Conservation (phyloP, 441 rosid species). For the Aleurites moluccanus region DNA sequence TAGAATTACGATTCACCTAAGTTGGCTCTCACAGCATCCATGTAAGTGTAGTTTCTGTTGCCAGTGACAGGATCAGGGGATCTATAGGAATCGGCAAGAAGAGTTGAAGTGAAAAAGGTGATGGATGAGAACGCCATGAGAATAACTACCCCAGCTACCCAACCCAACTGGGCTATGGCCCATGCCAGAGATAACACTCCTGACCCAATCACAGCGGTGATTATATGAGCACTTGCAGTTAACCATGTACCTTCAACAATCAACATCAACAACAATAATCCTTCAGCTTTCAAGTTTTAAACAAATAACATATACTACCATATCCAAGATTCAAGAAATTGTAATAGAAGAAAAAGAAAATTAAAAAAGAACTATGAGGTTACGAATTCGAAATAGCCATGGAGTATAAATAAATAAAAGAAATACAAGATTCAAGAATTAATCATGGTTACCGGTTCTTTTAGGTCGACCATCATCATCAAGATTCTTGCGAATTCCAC, state of each 20-base stretch:
- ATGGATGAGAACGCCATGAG: conserved; percentile 64
- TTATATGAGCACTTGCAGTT: conserved; percentile 82
- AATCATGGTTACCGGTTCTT: conserved; percentile 44
- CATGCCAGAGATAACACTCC: conserved; percentile 88
- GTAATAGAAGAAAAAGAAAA: background rate
- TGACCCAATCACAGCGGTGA: conserved; percentile 87
- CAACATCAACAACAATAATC: too few species aligned
- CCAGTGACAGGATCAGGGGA: conserved; percentile 77
- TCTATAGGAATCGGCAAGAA: conserved; percentile 78
- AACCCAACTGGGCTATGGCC: conserved; percentile 87
- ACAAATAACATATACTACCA: too few species aligned
- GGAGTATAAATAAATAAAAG: too few species aligned
- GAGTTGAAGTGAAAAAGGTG: conserved; percentile 68
- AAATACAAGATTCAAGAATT: too few species aligned
- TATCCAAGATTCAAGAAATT: background rate
- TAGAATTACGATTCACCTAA: conserved; percentile 36
- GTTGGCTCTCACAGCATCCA: conserved; percentile 71
- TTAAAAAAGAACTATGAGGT: background rate
- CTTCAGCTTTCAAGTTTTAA: background rate
- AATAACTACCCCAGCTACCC: conserved; percentile 67
- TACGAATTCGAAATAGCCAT: too few species aligned
- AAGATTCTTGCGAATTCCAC: conserved; percentile 33
- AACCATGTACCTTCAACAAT: conserved; percentile 63
- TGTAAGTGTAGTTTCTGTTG: conserved; percentile 75
- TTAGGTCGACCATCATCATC: conserved; percentile 61